phyloP scores from a whole-genome alignment of 192 early-diverging fungal genomes.

The Geranomyces variabilis region DNA sequence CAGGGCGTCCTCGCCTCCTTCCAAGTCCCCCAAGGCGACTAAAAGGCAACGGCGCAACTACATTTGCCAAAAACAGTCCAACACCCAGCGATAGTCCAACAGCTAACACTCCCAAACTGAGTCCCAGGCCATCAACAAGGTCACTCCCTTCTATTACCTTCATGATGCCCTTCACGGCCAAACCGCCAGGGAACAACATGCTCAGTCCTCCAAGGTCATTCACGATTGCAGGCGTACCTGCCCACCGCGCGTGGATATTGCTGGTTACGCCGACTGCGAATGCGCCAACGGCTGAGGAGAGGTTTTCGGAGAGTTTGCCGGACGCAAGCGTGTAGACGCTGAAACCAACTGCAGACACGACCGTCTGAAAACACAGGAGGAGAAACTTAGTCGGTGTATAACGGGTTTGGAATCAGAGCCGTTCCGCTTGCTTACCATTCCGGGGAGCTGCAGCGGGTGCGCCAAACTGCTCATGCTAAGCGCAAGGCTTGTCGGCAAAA shows the following conservation, averaged over 20 bases:
- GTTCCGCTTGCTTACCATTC: constrained; percentile 13
- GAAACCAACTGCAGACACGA: constrained; percentile 28
- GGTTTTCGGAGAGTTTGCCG: constrained; percentile 22
- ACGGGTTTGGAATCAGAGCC: no score
- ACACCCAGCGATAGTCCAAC: constrained; percentile 36
- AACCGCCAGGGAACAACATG: constrained; percentile 38
- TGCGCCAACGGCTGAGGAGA: constrained; percentile 24
- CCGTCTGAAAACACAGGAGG: neutral
- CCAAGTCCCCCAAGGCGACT: neutral
- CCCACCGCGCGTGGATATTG: constrained; percentile 37
- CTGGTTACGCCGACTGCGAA: constrained; percentile 34
- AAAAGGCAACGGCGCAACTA: constrained; percentile 28
- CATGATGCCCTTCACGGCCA: constrained; percentile 36
- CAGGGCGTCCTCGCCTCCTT: neutral
- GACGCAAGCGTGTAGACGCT: constrained; percentile 7
- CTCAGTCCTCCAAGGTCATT: constrained; percentile 32
- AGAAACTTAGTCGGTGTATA: no score
- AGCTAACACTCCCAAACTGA: constrained; percentile 28
- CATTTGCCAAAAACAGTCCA: constrained; percentile 37
- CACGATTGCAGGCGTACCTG: constrained; percentile 36
- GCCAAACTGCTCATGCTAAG: constrained; percentile 35
- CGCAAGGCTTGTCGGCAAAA: constrained; percentile 35
- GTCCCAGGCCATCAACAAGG: constrained; percentile 28
- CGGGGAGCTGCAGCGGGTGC: constrained; percentile 42
- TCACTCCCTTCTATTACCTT: constrained; percentile 18